Evolutionary conservation across 2,329 filamentous ascomycete species (phyloP), one percentile per base, ranked within the genome.

Genomic region (Boeremia exigua): DNA sequence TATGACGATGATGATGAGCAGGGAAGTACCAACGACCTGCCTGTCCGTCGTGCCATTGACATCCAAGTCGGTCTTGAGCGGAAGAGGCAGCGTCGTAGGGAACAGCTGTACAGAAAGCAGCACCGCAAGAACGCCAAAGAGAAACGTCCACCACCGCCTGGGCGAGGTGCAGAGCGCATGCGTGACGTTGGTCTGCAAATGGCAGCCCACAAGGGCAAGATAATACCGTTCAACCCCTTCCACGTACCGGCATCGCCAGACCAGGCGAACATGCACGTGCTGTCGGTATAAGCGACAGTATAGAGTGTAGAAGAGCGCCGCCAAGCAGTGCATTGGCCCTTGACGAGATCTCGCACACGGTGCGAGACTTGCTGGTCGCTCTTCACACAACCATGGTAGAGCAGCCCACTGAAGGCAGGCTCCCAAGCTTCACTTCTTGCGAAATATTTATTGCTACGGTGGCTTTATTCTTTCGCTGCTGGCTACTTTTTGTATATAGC

Each of bases 131-230:
- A 88, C 54, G 87, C 88, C 61, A 92, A 86, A 66, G 86, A 88
- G 65, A 84, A 85, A 60, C 88, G 86, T 66, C 86, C 90, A 49
- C 63, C 65, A 19, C 84, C 88, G 68, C 91, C 91, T 34, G 95
- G 95, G 51, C 90, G 91, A 73, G 95, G 95, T 52, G 92, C 91
- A 32, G 90, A 97, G 80, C 87, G 93, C 62, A 99, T 99, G 95
- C 85, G 89, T 68, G 90, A 96, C 76, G 84, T 99, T 56, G 95
- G 94, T 49, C 83, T 98, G 52, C 86, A 94, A 72, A 91, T 95
- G 83, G 92, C 91, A 56, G 71, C 92, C 91, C 77, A 68, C 58
- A 90, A 88, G 54, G 72, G 73, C 56, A 73, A 72, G 51, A 63
- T 59, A 6, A 61, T 56, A 2, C 61, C 62, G 44, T 67, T 71